phyloP scores from a whole-genome alignment of 2,329 filamentous ascomycete genomes.

The Aspergillus tanneri region DNA sequence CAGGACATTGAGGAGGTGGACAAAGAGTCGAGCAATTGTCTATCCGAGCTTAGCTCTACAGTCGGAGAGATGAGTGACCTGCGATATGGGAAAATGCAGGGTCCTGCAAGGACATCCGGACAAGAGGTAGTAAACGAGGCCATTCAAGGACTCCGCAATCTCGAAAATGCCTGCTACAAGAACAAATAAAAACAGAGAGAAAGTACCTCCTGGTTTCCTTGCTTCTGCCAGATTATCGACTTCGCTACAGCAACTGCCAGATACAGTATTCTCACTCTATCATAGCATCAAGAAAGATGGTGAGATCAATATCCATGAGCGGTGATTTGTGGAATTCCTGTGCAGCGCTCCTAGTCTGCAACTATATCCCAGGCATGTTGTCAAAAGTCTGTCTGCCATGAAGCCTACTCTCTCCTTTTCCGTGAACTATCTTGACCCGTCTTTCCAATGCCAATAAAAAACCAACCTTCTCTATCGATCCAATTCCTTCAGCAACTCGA shows the following conservation, averaged over 20 bases:
- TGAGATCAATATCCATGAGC: too few species aligned
- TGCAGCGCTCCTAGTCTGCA: too few species aligned
- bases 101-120: slow-evolving; percentile 52
- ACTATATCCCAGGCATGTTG: too few species aligned
- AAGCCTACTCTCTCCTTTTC: neutral
- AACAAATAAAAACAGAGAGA: slow-evolving; percentile 12
- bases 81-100: slow-evolving; percentile 69
- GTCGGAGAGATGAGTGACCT: slow-evolving; percentile 77
- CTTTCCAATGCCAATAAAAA: neutral
- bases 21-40: slow-evolving; percentile 60
- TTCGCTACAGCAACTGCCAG: too few species aligned
- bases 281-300: too few species aligned
- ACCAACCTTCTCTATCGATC: neutral
- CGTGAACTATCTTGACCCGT: neutral
- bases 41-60: slow-evolving; percentile 62
- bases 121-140: slow-evolving; percentile 64
- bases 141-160: slow-evolving; percentile 62
- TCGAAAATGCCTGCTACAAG: slow-evolving; percentile 62
- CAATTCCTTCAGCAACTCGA: neutral
- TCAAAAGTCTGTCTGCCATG: too few species aligned
- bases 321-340: too few species aligned
- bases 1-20: slow-evolving; percentile 66
- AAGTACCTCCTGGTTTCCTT: neutral
- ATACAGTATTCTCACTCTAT: too few species aligned
- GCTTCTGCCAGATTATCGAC: neutral